phyloP scores from a whole-genome alignment of 345 rosid species.

The Laguncularia racemosa region DNA sequence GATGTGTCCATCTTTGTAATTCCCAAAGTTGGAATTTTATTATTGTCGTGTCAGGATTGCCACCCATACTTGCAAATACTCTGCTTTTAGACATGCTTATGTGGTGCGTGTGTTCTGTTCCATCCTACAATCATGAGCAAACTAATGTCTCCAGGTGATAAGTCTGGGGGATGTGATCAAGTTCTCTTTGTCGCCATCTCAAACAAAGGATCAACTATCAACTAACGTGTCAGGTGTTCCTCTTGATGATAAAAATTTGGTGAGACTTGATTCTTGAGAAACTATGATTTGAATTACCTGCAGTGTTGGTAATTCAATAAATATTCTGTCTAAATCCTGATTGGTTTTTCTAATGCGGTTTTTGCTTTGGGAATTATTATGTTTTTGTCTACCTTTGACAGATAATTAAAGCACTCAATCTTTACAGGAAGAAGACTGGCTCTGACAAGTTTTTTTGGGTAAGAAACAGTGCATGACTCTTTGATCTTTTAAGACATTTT shows the following conservation, averaged over 20 bases:
- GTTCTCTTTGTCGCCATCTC: constrained; percentile 84
- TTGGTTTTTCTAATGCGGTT: background rate
- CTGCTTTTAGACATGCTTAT: background rate
- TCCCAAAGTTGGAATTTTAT: no score
- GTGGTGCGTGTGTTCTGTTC: background rate
- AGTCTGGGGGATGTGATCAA: constrained; percentile 85
- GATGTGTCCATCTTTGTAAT: no score
- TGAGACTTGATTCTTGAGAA: constrained; percentile 7
- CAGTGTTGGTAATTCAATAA: background rate
- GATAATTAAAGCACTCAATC: constrained; percentile 93
- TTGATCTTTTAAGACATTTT: background rate
- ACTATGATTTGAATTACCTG: no score
- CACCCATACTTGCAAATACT: no score
- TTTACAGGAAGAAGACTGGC: constrained; percentile 84
- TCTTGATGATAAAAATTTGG: constrained; percentile 73
- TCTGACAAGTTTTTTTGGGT: constrained; percentile 80
- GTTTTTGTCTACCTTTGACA: constrained; percentile 26
- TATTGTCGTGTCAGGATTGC: no score
- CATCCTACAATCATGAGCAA: background rate
- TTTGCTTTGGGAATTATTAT: background rate
- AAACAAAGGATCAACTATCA: constrained; percentile 62
- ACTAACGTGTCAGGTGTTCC: constrained; percentile 85
- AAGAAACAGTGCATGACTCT: constrained; percentile 6
- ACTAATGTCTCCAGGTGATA: constrained; percentile 43
- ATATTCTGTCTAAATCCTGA: background rate